phyloP scores from a whole-genome alignment of 345 rosid genomes.

The Litchi chinensis region DNA sequence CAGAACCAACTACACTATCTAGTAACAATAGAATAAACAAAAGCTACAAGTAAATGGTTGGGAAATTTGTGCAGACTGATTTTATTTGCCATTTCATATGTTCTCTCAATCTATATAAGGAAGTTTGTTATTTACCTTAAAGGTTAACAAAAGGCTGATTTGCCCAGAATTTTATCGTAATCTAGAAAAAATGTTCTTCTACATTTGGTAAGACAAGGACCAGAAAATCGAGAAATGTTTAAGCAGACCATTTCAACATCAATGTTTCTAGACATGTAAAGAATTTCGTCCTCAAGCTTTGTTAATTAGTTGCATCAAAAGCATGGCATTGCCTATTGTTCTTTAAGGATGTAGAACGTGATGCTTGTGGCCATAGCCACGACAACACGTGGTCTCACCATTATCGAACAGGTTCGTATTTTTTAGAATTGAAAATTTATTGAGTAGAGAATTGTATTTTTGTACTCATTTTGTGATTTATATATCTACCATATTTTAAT shows the following conservation, averaged over 20 bases:
- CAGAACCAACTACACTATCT: too few relatives aligned
- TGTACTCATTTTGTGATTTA: too few relatives aligned
- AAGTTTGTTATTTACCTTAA: too few relatives aligned
- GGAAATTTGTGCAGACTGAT: neutral
- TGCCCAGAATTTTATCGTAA: too few relatives aligned
- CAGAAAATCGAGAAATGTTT: neutral
- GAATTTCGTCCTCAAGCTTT: neutral
- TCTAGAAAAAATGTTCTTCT: neutral
- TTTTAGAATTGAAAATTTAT: too few relatives aligned
- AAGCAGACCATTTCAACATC: neutral
- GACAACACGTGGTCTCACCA: neutral
- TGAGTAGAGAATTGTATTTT: too few relatives aligned
- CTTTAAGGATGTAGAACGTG: neutral
- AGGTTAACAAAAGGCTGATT: too few relatives aligned
- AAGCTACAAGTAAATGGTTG: neutral
- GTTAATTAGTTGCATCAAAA: neutral
- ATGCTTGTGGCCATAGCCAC: constrained; percentile 5
- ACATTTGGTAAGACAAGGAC: neutral
- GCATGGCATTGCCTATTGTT: neutral
- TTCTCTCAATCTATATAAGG: too few relatives aligned
- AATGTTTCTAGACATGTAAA: neutral
- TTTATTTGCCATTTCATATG: too few relatives aligned
- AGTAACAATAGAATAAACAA: too few relatives aligned
- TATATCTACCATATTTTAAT: too few relatives aligned
- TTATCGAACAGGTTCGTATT: neutral